Evolutionary conservation across 306 rosid species (phyloP), one percentile per base, ranked within the genome.

Genomic region (Rosa multiflora): DNA sequence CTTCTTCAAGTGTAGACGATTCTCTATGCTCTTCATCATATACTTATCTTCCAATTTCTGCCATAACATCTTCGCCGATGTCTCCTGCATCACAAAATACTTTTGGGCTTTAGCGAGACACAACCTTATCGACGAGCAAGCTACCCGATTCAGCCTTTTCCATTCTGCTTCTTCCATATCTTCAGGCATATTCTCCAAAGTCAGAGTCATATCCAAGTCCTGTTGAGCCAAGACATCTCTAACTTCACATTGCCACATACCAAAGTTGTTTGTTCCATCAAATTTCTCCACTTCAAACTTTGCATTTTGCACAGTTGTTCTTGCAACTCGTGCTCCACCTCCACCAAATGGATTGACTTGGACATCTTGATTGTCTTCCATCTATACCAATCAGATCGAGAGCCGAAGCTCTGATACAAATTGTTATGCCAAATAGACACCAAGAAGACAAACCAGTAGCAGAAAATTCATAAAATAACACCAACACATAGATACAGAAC

Each of bases 231-330:
- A 70, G 18, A 70, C 52, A 43, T 43, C 74, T 43, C 23, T 39
- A 4, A 70, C 52, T 43, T 70, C 74, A 43, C 74, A 70, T 13
- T 42, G 51, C 74, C 35, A 43, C 53, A 42, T 70, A 0, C 35
- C 74, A 3, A 39, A 70, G 21, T 70, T 70, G 10, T 70, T 70
- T 5, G 44, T 66, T 66, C n/a, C 70, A 10, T 66, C 70, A 8
- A 66, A 66, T 26, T 66, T 66, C 44, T 66, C 70, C 21, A 66
- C 70, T 66, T 66, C 43, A 32, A 66, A 66, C 70, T 66, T 66
- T 66, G 43, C 70, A 32, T 66, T 66, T 0, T 35, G 46, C 20
- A 66, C 11, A 0, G 44, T 66, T 56, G 29, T 56, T 56, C 32
- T n/a, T 56, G 63, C 32, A 8, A 56, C 10, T 56, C 29, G 32